Evolutionary conservation across 2,329 filamentous ascomycete genomes (phyloP), one percentile per base, ranked within the genome.

Genomic region (Pestalotiopsis sp.): DNA sequence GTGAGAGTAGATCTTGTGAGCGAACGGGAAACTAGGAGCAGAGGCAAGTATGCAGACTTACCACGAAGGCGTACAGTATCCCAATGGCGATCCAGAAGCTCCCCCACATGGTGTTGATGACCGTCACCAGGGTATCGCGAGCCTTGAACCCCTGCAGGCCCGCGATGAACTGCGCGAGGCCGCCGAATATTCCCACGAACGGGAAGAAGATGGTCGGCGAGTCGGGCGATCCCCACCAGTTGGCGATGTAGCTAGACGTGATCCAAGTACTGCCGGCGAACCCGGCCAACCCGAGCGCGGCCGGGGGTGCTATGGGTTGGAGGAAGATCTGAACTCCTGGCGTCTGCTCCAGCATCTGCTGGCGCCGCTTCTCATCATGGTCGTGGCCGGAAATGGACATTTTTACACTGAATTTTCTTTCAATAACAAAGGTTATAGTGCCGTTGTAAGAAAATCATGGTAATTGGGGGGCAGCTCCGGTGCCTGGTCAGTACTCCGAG

Each of bases 251-350:
- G 49, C 70, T 70, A 23, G 72, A 65, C 6, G 75, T 74, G 49
- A 77, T 76, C 66, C 68, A 77, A 31, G 75, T 77, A 27, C 73
- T 73, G 64, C 75, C 71, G 3, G 75, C 72, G 67, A 76, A 77
- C 12, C 75, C 75, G 5, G 75, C 75, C 4, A 77, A 70, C 7
- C 75, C 75, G 4, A 77, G 67, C 1, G 75, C 76, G 4, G 73
- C 75, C 5, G 76, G 75, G 12, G 76, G 73, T n/a, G 75, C 76
- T 63, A 77, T 76, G 4, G 76, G 75, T 39, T 67, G 70, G 2
- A 78, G 70, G 68, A 73, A 74, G 59, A 76, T 77, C 39, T 68
- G 70, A 3, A 77, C 69, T 20, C 72, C 69, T 5, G 75, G 52
- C 2, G 65, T 67, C 31, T 70, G 68, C 7, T 67, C 27, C 36